Conservation (phyloP, 2,329 filamentous ascomycete genomes). For the Arachnomyces sp. region DNA sequence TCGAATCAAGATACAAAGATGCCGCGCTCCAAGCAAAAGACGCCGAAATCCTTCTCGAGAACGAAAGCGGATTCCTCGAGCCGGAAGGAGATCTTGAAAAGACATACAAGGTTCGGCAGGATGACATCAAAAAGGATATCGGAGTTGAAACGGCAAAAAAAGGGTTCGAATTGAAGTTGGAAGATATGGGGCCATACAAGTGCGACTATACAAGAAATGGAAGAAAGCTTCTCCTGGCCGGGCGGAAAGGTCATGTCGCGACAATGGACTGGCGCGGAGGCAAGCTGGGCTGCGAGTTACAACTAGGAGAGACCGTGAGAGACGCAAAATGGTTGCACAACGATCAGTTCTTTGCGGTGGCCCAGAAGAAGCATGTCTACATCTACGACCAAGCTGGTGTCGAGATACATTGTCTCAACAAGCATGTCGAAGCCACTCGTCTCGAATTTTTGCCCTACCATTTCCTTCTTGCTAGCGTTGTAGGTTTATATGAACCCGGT, state of each 20-base stretch:
- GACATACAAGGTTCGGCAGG: conserved; percentile 87
- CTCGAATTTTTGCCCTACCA: conserved; percentile 97
- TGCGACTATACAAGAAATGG: conserved; percentile 89
- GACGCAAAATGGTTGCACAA: conserved; percentile 92
- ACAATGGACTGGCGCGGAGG: conserved; percentile 95
- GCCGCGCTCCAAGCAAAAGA: conserved; percentile 82
- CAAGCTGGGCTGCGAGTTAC: conserved; percentile 82
- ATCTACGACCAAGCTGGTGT: conserved; percentile 91
- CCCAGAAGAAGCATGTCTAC: conserved; percentile 93
- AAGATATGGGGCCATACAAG: conserved; percentile 75
- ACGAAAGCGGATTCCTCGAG: conserved; percentile 77
- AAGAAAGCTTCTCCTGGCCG: conserved; percentile 73
- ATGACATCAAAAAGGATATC: conserved; percentile 69
- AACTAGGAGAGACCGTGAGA: conserved; percentile 81
- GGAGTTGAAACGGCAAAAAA: conserved; percentile 83
- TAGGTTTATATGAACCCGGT: conserved; percentile 40
- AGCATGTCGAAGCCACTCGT: conserved; percentile 83
- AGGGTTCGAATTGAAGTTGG: conserved; percentile 79
- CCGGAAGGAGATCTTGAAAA: conserved; percentile 80
- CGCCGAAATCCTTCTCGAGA: conserved; percentile 88
- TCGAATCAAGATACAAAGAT: conserved; percentile 76
- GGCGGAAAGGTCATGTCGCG: conserved; percentile 88
- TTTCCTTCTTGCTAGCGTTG: conserved; percentile 80
- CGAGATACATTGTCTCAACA: conserved; percentile 83
- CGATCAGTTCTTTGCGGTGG: conserved; percentile 85